These are phyloP conservation scores for Skeletonema tropicum DNA, from an alignment of 108 stramenopile species.

Conservation along the genomic window DNA sequence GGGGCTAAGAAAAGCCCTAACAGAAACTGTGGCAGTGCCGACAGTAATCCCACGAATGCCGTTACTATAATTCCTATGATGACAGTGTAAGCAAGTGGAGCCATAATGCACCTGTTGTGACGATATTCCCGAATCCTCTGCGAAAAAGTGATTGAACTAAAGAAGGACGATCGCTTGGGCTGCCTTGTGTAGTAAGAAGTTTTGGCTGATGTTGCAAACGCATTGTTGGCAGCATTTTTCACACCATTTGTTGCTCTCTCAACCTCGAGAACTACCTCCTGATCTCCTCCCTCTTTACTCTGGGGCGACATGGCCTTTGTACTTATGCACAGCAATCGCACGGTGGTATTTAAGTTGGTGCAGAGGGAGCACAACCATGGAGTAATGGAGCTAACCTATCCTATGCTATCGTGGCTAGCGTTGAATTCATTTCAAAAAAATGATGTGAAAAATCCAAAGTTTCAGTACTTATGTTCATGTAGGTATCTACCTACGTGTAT, in stretches of 20 bases:
- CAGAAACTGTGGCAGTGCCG: constrained; percentile 63
- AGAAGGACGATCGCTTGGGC: not conserved
- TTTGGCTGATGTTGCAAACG: not conserved
- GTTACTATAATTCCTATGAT: constrained; percentile 53
- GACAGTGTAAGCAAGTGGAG: constrained; percentile 57
- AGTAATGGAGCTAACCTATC: too few species aligned
- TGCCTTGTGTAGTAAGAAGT: constrained; percentile 16
- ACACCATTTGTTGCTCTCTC: not conserved
- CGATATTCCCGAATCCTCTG: constrained; percentile 63
- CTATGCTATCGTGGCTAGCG: too few species aligned
- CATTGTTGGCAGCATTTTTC: not conserved
- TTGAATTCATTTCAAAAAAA: too few species aligned
- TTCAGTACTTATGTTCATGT: too few species aligned
- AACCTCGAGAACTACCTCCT: not conserved
- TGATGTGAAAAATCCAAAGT: too few species aligned
- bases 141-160: constrained; percentile 13
- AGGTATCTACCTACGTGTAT: too few species aligned
- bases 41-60: constrained; percentile 44
- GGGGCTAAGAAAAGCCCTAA: constrained; percentile 72
- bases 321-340: not conserved
- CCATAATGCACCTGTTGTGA: constrained; percentile 78
- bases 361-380: too few species aligned
- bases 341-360: not conserved
- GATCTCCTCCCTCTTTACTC: not conserved
- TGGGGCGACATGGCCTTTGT: constrained; percentile 8